These are phyloP conservation scores for Hura crepitans DNA, from an alignment of 441 rosid species.

Conservation along the genomic window DNA sequence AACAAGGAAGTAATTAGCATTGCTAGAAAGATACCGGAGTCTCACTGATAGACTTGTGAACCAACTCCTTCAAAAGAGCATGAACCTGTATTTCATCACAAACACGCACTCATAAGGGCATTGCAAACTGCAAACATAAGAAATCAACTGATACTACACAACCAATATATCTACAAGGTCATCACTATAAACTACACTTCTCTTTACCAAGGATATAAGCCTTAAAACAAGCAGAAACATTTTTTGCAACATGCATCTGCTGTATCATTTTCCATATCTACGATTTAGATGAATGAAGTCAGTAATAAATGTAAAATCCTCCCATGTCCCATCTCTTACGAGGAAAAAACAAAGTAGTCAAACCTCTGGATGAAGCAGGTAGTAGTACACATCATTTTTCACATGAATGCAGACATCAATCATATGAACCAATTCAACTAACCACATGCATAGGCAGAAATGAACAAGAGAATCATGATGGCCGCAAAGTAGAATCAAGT, in stretches of 20 bases:
- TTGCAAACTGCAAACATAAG: neutral
- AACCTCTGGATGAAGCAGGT: neutral
- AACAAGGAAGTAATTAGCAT: slow-evolving; percentile 10
- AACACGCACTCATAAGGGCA: neutral
- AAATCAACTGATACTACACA: neutral
- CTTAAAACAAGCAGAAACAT: neutral
- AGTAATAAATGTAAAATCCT: neutral
- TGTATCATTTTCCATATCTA: neutral
- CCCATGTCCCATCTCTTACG: neutral
- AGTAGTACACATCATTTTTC: neutral
- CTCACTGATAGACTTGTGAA: slow-evolving; percentile 86
- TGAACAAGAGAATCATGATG: neutral
- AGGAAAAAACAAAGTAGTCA: neutral
- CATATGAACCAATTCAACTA: neutral
- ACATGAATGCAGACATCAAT: neutral
- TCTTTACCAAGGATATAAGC: neutral
- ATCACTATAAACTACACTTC: neutral
- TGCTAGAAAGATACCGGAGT: slow-evolving; percentile 54
- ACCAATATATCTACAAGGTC: neutral
- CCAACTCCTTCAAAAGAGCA: slow-evolving; percentile 80
- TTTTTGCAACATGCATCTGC: neutral
- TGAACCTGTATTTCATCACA: slow-evolving; percentile 57
- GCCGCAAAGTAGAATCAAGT: neutral
- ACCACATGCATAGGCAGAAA: neutral
- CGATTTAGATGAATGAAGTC: neutral